phyloP scores from a whole-genome alignment of 2,329 filamentous ascomycete species.

The Colletotrichum acutatum region DNA sequence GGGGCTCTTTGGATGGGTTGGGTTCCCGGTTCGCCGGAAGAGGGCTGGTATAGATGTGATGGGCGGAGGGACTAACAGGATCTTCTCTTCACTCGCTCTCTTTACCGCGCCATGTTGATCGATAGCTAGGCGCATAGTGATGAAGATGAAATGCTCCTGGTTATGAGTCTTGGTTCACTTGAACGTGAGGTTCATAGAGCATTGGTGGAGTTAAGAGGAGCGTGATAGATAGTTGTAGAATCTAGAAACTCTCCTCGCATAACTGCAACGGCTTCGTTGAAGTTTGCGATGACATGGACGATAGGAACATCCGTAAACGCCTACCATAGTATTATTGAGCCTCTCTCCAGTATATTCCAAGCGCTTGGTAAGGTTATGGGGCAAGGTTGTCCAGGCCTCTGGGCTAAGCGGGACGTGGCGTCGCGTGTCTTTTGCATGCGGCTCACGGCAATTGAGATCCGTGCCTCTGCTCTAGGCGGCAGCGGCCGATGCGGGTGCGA shows the following conservation, averaged over 20 bases:
- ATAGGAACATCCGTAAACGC: too few relatives aligned
- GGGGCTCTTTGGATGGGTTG: neutral
- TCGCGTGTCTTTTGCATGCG: neutral
- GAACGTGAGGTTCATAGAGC: neutral
- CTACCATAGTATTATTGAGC: too few relatives aligned
- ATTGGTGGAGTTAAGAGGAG: neutral
- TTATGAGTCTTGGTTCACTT: neutral
- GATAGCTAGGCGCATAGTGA: neutral
- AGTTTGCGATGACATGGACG: neutral
- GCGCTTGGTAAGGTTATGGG: neutral
- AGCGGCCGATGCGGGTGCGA: neutral
- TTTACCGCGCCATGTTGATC: neutral
- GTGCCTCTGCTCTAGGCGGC: neutral
- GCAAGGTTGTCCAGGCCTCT: neutral
- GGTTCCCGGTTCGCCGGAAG: conserved; percentile 1
- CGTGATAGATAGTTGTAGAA: neutral
- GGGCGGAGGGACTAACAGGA: neutral
- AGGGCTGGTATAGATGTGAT: neutral
- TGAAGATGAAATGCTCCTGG: neutral
- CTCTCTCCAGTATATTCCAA: neutral
- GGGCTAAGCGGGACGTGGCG: neutral
- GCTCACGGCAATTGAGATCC: neutral
- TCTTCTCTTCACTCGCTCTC: neutral
- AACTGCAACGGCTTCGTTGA: neutral
- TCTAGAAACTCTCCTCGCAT: neutral